Evolutionary conservation across 257 asterid species (phyloP).

Genomic region (Nicotiana undulata): DNA sequence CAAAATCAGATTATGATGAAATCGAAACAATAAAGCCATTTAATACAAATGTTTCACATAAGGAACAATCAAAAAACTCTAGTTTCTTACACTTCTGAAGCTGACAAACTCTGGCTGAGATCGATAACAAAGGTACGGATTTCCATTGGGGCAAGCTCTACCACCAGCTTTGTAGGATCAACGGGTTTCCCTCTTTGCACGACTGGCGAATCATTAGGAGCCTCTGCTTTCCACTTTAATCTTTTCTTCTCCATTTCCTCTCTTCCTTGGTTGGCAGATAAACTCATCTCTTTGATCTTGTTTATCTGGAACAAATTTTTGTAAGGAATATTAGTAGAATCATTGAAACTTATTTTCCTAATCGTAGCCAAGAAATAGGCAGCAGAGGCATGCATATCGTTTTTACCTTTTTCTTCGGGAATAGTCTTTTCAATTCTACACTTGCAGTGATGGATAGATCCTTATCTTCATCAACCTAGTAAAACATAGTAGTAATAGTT

Average conservation of each 20-base stretch:
- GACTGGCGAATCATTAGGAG: neutral
- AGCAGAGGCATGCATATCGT: neutral
- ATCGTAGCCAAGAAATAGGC: neutral
- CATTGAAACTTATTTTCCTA: neutral
- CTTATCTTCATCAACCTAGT: conserved; percentile 81
- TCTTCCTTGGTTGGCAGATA: conserved; percentile 22
- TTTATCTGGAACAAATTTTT: neutral
- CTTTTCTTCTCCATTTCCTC: conserved; percentile 25
- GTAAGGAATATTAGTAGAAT: neutral
- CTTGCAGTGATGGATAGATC: conserved; percentile 59
- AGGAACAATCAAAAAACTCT: neutral
- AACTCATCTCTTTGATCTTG: conserved; percentile 15
- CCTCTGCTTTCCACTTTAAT: conserved; percentile 13
- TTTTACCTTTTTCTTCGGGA: conserved; percentile 64
- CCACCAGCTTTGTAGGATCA: conserved; percentile 46
- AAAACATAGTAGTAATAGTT: neutral
- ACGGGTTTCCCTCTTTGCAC: conserved; percentile 54
- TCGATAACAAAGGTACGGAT: conserved; percentile 64
- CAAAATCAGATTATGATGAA: neutral
- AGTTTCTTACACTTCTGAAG: conserved; percentile 2
- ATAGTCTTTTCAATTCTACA: conserved; percentile 64
- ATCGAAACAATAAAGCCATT: neutral
- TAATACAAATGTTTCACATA: neutral
- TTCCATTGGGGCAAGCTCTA: conserved; percentile 85
- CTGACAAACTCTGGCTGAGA: conserved; percentile 21